These are phyloP conservation scores for Ilex paraguariensis DNA, from an alignment of 305 asterid species.

Conservation along the genomic window DNA sequence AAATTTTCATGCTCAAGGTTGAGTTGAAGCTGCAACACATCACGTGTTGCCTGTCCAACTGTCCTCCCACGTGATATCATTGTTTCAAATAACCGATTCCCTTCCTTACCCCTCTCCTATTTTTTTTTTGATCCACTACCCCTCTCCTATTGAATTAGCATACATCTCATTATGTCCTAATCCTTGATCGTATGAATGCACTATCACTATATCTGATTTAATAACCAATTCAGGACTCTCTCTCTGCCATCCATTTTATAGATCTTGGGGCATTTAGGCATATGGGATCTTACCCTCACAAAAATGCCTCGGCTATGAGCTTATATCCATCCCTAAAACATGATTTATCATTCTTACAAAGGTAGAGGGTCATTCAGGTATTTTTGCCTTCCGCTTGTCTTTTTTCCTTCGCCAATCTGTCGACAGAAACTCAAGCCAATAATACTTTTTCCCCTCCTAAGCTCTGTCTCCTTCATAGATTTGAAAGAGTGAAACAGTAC, in stretches of 20 bases:
- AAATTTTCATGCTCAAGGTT: no score
- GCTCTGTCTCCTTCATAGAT: conserved; percentile 10
- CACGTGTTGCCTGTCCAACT: conserved; percentile 21
- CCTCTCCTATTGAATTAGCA: background rate
- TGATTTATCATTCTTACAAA: background rate
- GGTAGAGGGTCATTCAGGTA: conserved; percentile 21
- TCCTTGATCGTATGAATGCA: background rate
- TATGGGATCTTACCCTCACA: no score
- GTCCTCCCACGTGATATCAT: conserved; percentile 35
- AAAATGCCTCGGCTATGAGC: no score
- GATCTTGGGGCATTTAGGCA: background rate
- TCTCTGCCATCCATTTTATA: background rate
- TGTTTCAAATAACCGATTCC: conserved; percentile 23
- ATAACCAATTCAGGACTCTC: no score
- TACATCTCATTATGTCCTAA: no score
- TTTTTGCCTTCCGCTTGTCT: background rate
- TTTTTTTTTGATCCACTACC: no score
- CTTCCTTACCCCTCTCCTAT: background rate
- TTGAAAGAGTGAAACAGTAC: conserved; percentile 3
- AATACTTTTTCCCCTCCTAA: conserved; percentile 12
- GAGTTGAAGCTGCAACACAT: conserved; percentile 13
- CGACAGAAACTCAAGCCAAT: conserved; percentile 10
- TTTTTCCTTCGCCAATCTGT: background rate
- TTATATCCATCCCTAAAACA: no score
- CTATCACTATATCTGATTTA: no score